phyloP scores from a whole-genome alignment of 2,329 filamentous ascomycete genomes.

The Pyricularia grisea region DNA sequence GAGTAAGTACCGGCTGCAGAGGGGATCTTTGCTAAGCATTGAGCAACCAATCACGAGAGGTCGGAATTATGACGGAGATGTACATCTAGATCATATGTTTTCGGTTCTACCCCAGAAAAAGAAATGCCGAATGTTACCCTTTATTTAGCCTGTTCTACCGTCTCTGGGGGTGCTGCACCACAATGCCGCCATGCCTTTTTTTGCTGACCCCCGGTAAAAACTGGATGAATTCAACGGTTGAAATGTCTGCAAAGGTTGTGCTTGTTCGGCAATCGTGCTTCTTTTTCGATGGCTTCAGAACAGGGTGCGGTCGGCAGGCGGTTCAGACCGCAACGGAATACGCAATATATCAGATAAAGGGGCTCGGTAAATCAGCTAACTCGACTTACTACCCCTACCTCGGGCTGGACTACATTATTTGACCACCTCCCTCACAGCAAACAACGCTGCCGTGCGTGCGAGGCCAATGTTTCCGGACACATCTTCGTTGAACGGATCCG shows the following conservation, averaged over 20 bases:
- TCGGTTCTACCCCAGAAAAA: not conserved
- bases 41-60: not conserved
- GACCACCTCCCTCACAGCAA: not conserved
- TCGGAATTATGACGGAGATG: not conserved
- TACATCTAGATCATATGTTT: not conserved
- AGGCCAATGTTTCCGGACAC: not conserved
- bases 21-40: not conserved
- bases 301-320: too few species aligned
- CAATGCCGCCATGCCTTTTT: not conserved
- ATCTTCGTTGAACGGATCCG: not conserved
- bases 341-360: not conserved
- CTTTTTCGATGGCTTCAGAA: too few species aligned
- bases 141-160: not conserved
- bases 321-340: not conserved
- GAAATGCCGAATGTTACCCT: not conserved
- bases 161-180: not conserved
- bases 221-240: not conserved
- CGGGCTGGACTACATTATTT: not conserved
- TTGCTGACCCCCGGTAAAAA: not conserved
- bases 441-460: not conserved
- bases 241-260: not conserved
- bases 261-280: not conserved
- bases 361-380: not conserved
- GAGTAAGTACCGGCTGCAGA: not conserved
- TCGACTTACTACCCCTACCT: not conserved